Evolutionary conservation across 805 yeast species (phyloP).

Genomic region (Kuraishia molischiana): DNA sequence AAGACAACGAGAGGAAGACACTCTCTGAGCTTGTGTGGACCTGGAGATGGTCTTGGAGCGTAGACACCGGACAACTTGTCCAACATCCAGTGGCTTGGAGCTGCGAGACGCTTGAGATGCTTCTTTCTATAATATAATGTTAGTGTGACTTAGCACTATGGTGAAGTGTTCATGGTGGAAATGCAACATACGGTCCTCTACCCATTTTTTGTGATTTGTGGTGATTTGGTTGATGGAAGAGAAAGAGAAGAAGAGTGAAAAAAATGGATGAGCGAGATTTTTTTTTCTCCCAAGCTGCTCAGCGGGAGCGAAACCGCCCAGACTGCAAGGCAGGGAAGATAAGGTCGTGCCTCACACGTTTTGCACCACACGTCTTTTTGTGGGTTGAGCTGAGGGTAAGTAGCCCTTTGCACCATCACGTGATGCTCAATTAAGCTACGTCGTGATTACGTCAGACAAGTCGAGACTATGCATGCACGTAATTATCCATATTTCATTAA

Average conservation of each 20-base stretch:
- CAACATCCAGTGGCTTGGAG: slow-evolving; percentile 99
- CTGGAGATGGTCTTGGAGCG: slow-evolving; percentile 99
- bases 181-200: slow-evolving; percentile 62
- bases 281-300: too few relatives aligned
- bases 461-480: not conserved
- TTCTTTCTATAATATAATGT: slow-evolving; percentile 58
- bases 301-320: too few relatives aligned
- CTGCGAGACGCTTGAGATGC: slow-evolving; percentile 99
- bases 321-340: too few relatives aligned
- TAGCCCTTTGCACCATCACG: too few relatives aligned
- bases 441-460: slow-evolving; percentile 1
- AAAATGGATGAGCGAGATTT: too few relatives aligned
- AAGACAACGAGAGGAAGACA: slow-evolving; percentile 94
- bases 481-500: not conserved
- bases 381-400: too few relatives aligned
- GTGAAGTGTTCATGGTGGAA: not conserved
- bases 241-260: not conserved
- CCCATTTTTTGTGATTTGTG: slow-evolving; percentile 54
- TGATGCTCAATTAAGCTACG: too few relatives aligned
- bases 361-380: too few relatives aligned
- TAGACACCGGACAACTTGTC: slow-evolving; percentile 99
- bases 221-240: slow-evolving; percentile 1
- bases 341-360: too few relatives aligned
- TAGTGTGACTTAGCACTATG: not conserved
- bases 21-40: slow-evolving; percentile 99